phyloP scores from a whole-genome alignment of 805 yeast genomes.

The Metschnikowia gelsemii region DNA sequence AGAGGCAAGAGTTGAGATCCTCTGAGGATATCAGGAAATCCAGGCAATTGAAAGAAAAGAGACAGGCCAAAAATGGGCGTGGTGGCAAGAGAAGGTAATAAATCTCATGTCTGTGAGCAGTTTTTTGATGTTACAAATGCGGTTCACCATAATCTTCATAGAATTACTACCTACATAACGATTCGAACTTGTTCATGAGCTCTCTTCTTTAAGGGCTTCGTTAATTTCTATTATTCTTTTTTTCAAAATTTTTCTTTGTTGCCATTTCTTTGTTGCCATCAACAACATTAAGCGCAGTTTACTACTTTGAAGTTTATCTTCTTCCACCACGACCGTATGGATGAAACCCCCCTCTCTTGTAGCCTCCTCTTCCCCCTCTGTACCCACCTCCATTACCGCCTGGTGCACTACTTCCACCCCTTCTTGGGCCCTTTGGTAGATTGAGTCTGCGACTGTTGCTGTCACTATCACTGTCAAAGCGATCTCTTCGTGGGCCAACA shows the following conservation, averaged over 20 bases:
- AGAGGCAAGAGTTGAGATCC: slow-evolving; percentile 57
- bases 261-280: too few species aligned
- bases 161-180: too few species aligned
- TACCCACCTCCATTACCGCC: slow-evolving; percentile 36
- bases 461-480: slow-evolving; percentile 16
- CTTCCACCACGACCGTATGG: slow-evolving; percentile 47
- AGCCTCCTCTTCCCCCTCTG: slow-evolving; percentile 30
- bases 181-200: too few species aligned
- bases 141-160: too few species aligned
- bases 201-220: too few species aligned
- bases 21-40: slow-evolving; percentile 77
- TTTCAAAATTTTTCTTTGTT: too few species aligned
- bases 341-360: slow-evolving; percentile 34
- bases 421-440: slow-evolving; percentile 54
- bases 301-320: too few species aligned
- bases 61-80: slow-evolving; percentile 82
- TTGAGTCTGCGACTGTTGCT: slow-evolving; percentile 23
- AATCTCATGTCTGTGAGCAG: too few species aligned
- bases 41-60: slow-evolving; percentile 67
- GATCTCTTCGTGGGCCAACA: slow-evolving; percentile 7
- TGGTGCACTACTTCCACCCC: slow-evolving; percentile 21
- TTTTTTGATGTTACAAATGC: too few species aligned
- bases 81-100: slow-evolving; percentile 38
- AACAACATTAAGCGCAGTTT: too few species aligned
- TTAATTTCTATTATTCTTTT: too few species aligned